A percentile compares a stretch with the other conserved stretches of the same genome.
phyloP scores from a whole-genome alignment of 768 basidiomycete genomes.

The Lentinus tigrinus region DNA sequence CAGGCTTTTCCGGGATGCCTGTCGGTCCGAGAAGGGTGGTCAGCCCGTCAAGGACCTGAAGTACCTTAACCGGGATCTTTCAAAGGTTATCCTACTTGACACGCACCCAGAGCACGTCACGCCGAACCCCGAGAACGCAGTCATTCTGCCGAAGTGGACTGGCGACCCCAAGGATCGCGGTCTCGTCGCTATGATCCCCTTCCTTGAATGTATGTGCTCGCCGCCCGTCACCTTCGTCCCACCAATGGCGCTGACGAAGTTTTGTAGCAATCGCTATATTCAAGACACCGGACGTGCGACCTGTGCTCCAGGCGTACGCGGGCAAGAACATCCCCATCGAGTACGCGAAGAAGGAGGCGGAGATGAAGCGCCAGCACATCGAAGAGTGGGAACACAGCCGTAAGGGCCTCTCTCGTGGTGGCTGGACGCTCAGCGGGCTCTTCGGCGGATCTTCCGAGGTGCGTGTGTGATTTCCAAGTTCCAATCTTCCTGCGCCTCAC shows the following conservation, averaged over 20 bases:
- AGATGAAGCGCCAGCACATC: constrained; percentile 71
- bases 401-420: constrained; percentile 36
- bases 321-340: constrained; percentile 89
- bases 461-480: constrained; percentile 1
- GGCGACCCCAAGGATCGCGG: constrained; percentile 75
- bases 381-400: constrained; percentile 74
- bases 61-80: constrained; percentile 91
- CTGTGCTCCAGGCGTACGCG: constrained; percentile 78
- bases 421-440: constrained; percentile 45
- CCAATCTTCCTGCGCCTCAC: background rate
- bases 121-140: constrained; percentile 86
- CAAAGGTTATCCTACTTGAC: constrained; percentile 86
- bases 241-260: background rate
- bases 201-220: constrained; percentile 78
- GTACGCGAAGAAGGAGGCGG: constrained; percentile 86
- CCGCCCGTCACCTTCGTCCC: background rate
- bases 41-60: constrained; percentile 93
- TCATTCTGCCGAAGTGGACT: constrained; percentile 83
- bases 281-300: constrained; percentile 82
- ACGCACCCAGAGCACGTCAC: constrained; percentile 74
- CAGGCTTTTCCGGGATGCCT: constrained; percentile 90
- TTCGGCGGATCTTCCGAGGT: constrained; percentile 39
- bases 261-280: constrained; percentile 86
- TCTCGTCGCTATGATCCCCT: constrained; percentile 90
- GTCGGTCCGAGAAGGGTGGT: constrained; percentile 79